Percentiles rank a stretch among this genome's conserved stretches.
These are phyloP conservation scores for Trypanosoma avium DNA, from an alignment of 208 protist species.

Conservation along the genomic window DNA sequence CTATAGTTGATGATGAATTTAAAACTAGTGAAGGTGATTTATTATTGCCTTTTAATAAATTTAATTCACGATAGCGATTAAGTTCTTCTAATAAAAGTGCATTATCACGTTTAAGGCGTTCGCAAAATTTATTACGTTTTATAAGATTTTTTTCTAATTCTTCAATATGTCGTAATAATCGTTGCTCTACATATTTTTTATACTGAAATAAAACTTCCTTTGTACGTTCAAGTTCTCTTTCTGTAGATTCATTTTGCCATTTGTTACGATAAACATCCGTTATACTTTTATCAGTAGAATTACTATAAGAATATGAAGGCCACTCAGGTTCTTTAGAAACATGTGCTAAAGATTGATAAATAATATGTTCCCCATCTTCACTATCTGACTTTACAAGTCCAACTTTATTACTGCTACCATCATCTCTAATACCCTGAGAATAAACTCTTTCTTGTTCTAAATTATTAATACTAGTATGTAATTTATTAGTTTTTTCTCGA, in stretches of 20 bases:
- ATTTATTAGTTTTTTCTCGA: too few species aligned
- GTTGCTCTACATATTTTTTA: slow-evolving; percentile 29
- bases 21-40: background rate
- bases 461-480: background rate
- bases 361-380: background rate
- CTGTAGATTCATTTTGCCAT: background rate
- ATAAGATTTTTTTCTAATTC: slow-evolving; percentile 6
- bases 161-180: slow-evolving; percentile 25
- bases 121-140: background rate
- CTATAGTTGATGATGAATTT: background rate
- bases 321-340: background rate
- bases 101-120: slow-evolving; percentile 21
- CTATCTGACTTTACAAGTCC: background rate
- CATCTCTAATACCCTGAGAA: background rate
- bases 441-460: background rate
- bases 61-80: background rate
- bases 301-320: background rate
- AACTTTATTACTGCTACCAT: too few species aligned
- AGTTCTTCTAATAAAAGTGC: slow-evolving; percentile 13
- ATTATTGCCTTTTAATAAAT: background rate
- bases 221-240: slow-evolving; percentile 2
- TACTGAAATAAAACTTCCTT: slow-evolving; percentile 23
- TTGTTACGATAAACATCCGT: background rate
- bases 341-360: background rate
- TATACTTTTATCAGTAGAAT: background rate